These are phyloP conservation scores for Phialocephala sp. DNA, from an alignment of 2,329 filamentous ascomycete genomes.

Conservation along the genomic window DNA sequence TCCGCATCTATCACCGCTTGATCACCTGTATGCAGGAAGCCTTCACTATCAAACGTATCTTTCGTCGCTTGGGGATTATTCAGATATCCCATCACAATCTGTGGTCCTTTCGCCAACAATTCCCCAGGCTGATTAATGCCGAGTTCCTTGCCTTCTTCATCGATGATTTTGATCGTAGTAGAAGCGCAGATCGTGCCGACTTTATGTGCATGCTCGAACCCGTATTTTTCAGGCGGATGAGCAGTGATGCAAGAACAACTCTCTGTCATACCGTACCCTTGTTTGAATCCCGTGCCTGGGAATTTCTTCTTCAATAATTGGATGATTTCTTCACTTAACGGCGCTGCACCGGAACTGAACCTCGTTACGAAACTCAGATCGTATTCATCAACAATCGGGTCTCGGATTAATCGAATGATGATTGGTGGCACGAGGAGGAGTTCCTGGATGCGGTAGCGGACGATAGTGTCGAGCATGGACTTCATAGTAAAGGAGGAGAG, in stretches of 20 bases:
- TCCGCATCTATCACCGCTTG: constrained; percentile 65
- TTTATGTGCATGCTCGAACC: constrained; percentile 61
- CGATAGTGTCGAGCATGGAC: constrained; percentile 63
- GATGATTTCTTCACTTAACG: constrained; percentile 48
- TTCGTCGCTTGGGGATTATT: constrained; percentile 42
- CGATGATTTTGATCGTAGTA: constrained; percentile 65
- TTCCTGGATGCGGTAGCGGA: constrained; percentile 70
- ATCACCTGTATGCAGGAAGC: constrained; percentile 75
- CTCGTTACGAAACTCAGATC: constrained; percentile 61
- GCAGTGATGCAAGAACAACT: constrained; percentile 67
- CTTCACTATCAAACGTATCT: constrained; percentile 60
- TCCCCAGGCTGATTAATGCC: constrained; percentile 56
- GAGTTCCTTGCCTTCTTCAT: constrained; percentile 59
- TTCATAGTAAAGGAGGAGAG: constrained; percentile 68
- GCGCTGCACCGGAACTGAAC: constrained; percentile 55
- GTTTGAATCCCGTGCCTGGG: constrained; percentile 50
- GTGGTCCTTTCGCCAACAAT: constrained; percentile 74
- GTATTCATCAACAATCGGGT: constrained; percentile 32
- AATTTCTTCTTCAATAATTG: constrained; percentile 48
- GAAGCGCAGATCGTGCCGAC: constrained; percentile 62
- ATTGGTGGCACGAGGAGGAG: constrained; percentile 77
- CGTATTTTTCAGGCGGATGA: constrained; percentile 60
- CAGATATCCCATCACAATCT: constrained; percentile 80
- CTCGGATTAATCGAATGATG: constrained; percentile 62
- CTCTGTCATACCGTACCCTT: constrained; percentile 63